These are phyloP conservation scores for Pseudogymnoascus sp. DNA, from an alignment of 2,329 filamentous ascomycete species.

Conservation along the genomic window DNA sequence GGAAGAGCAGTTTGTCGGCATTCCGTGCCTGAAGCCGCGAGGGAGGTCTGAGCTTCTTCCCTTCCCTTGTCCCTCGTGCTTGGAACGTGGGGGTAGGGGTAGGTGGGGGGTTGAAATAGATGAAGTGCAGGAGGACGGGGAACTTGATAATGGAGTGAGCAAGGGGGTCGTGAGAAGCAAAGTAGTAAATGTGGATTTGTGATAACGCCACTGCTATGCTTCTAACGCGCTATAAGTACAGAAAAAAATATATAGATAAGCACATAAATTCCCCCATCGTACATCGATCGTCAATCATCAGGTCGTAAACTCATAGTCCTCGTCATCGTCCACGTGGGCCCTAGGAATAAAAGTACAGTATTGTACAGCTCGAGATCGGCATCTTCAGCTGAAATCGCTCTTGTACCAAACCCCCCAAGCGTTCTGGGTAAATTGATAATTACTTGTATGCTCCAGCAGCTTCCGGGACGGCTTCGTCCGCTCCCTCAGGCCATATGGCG, in stretches of 20 bases:
- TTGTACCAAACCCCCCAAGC: neutral
- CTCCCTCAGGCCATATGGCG: neutral
- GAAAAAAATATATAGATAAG: neutral
- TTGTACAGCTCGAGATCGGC: neutral
- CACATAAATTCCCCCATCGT: neutral
- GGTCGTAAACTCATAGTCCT: neutral
- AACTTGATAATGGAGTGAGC: neutral
- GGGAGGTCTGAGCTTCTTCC: neutral
- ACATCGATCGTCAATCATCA: neutral
- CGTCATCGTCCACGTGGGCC: neutral
- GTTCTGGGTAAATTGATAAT: neutral
- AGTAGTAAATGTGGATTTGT: neutral
- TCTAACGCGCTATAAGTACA: neutral
- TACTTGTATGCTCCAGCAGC: neutral
- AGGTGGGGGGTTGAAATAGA: neutral
- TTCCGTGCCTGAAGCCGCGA: neutral
- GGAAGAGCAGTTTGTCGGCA: neutral
- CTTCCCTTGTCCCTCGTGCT: neutral
- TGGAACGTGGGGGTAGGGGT: neutral
- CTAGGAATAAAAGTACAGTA: neutral
- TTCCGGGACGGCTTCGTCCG: neutral
- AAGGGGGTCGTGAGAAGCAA: neutral
- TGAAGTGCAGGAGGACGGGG: neutral
- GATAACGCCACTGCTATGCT: conserved; percentile 3
- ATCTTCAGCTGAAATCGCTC: neutral